Evolutionary conservation across 257 asterid species (phyloP).

Genomic region (Jacaranda mimosifolia): DNA sequence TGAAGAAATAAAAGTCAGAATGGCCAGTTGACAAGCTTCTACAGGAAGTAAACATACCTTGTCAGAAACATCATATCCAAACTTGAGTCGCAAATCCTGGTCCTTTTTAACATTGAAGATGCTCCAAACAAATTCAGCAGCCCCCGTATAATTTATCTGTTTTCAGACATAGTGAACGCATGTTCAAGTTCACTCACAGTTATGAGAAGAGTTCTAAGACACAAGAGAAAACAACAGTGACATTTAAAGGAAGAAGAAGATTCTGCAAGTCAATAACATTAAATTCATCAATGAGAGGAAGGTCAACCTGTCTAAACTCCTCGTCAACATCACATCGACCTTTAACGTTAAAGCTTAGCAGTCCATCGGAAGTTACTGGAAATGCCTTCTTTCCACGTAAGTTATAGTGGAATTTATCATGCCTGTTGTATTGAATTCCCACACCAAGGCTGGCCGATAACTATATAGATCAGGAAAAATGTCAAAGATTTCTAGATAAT

Average conservation of each 20-base stretch:
- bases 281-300: neutral
- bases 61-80: conserved; percentile 76
- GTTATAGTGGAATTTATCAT: conserved; percentile 61
- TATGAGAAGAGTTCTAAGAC: neutral
- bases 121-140: conserved; percentile 79
- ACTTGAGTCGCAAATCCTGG: conserved; percentile 82
- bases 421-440: conserved; percentile 69
- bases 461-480: conserved; percentile 45
- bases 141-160: conserved; percentile 72
- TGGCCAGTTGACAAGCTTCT: conserved; percentile 3
- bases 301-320: conserved; percentile 65
- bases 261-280: neutral
- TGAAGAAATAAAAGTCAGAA: neutral
- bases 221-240: neutral
- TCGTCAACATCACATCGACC: conserved; percentile 67
- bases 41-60: conserved; percentile 56
- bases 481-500: conserved; percentile 23
- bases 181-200: conserved; percentile 7
- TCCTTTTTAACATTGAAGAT: conserved; percentile 66
- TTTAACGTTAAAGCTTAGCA: conserved; percentile 66
- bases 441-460: conserved; percentile 61
- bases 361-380: conserved; percentile 64
- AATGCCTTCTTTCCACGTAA: conserved; percentile 72
- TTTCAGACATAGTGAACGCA: conserved; percentile 23
- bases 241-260: neutral